phyloP scores from a whole-genome alignment of 2,329 filamentous ascomycete genomes.

The Penicillium thymicola region DNA sequence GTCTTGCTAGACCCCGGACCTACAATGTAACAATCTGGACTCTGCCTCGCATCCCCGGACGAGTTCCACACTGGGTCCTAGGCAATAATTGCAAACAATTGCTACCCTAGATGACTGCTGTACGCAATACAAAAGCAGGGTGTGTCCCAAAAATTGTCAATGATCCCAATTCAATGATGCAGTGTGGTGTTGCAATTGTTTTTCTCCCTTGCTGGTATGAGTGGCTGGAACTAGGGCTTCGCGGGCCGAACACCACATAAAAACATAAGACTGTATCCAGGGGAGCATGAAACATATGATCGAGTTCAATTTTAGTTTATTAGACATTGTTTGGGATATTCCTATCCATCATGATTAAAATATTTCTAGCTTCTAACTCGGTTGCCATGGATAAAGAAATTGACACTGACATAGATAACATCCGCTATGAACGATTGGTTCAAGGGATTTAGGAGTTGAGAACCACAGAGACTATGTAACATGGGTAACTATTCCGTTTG shows the following conservation, averaged over 20 bases:
- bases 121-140: constrained; percentile 3
- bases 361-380: background rate
- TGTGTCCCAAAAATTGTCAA: background rate
- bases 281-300: background rate
- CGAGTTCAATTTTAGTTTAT: background rate
- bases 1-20: background rate
- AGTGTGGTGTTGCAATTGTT: background rate
- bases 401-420: background rate
- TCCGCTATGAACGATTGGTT: too few relatives aligned
- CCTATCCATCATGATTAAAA: background rate
- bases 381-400: background rate
- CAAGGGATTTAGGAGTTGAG: too few relatives aligned
- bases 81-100: constrained; percentile 13
- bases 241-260: constrained; percentile 4
- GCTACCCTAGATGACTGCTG: constrained; percentile 4
- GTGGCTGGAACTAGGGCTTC: constrained; percentile 16
- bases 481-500: background rate
- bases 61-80: background rate
- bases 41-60: background rate
- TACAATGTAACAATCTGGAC: background rate
- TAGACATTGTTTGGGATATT: background rate
- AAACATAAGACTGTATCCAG: constrained; percentile 16
- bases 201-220: constrained; percentile 19
- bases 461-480: background rate
- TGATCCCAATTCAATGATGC: background rate